These are phyloP conservation scores for Dicorynia guianensis DNA, from an alignment of 306 rosid species.

Conservation along the genomic window DNA sequence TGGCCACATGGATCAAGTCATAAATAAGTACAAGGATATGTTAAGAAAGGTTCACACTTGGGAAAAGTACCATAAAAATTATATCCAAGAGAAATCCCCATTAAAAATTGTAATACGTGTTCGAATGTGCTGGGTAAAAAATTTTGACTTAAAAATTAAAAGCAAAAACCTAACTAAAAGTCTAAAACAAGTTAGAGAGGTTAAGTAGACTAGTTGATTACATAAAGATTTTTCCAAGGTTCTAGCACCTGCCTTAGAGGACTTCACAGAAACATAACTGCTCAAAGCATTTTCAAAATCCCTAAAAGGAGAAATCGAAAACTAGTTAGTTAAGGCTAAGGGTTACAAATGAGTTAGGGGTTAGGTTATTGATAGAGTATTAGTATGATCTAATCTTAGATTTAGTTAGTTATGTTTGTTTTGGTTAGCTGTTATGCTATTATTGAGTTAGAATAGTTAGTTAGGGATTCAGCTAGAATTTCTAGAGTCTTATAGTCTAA, in stretches of 20 bases:
- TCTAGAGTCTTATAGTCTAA: no score
- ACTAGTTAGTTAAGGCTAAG: no score
- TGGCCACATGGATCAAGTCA: constrained; percentile 82
- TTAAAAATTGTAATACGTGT: constrained; percentile 16
- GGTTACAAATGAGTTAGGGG: no score
- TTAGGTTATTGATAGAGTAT: no score
- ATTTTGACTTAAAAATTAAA: neutral
- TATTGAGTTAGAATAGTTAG: no score
- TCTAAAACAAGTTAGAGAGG: constrained; percentile 25
- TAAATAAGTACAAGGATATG: constrained; percentile 95
- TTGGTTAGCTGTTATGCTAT: no score
- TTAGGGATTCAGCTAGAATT: no score
- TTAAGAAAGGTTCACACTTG: constrained; percentile 99
- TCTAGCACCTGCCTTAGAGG: neutral
- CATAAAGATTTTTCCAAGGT: constrained; percentile 5
- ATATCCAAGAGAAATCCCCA: constrained; percentile 32
- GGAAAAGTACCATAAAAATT: constrained; percentile 41
- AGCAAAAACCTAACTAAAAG: neutral
- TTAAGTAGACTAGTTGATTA: neutral
- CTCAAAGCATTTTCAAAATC: no score
- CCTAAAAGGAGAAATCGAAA: no score
- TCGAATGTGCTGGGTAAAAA: constrained; percentile 3
- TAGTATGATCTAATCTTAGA: no score
- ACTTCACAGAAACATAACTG: constrained; percentile 1
- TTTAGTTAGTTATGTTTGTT: no score